Evolutionary conservation across 2,329 filamentous ascomycete genomes (phyloP), one percentile per base, ranked within the genome.

Genomic region (Aspergillus carbonarius): DNA sequence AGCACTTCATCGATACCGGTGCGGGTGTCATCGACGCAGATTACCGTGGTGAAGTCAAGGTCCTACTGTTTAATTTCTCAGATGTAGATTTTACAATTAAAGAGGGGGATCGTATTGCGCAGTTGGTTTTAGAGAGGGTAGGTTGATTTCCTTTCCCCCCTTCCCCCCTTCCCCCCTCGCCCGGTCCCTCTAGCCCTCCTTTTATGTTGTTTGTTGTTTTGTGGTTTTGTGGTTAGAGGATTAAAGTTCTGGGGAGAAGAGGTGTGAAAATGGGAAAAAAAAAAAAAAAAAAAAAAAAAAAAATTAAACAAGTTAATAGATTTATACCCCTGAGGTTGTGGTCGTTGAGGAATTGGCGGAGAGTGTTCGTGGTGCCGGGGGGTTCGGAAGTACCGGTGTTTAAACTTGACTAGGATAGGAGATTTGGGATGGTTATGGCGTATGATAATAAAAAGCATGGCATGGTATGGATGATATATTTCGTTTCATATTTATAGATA

Each of bases 1-100:
- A 99, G 81, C 87, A 98, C 80, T 95, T 93, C 78, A 98, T 99
- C 74, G 92, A 97, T 76, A 95, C 91, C 0, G 92, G 96, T 62
- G 95, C 95, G 0, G 95, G 95, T 55, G 95, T 99, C 64, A 98
- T 99, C 69, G 95, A 99, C 76, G 93, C 93, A 34, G 95, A 99
- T 78, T 99, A 99, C 81, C 86, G 95, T 35, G 95, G 95, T 18
- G 90, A 90, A 66, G 89, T 99, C 70, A 96, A 96, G 82, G 90
- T 99, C 25, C 83, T 99, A 66, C 85, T 99, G 54, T 98, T 98
- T 77, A 99, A 99, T 80, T 88, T 96, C 76, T 84, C 84, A 53
- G 92, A 96, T 52, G 78, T 79, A 40, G 92, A 96, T 74, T 98
- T 96, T 72, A 82, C 79, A 46, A 82, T 99, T 65, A 88, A 89